Conservation (phyloP, 495 filamentous ascomycete species). For the Umbilicaria muhlenbergii region DNA sequence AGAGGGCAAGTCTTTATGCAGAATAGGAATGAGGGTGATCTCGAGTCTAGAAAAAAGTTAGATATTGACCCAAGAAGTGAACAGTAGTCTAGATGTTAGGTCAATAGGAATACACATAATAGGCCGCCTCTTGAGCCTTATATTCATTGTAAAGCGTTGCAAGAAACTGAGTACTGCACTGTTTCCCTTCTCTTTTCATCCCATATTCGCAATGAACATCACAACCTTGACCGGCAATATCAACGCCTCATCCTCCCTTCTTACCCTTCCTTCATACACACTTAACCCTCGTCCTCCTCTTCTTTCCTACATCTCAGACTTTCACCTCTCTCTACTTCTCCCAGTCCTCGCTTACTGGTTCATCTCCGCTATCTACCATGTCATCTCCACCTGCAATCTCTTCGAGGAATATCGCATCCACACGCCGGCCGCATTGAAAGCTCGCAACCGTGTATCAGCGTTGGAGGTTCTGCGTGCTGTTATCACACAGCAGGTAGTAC, state of each 20-base stretch:
- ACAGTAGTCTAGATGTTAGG: no score
- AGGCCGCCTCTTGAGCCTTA: no score
- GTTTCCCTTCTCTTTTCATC: no score
- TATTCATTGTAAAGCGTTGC: no score
- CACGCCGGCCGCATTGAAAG: slow-evolving; percentile 74
- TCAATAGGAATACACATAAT: no score
- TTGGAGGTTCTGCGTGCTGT: slow-evolving; percentile 78
- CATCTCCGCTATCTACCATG: slow-evolving; percentile 73
- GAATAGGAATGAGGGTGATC: no score
- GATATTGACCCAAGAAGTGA: no score
- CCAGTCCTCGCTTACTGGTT: slow-evolving; percentile 84
- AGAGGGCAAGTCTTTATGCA: no score
- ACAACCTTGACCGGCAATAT: no score
- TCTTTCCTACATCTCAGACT: slow-evolving; percentile 65
- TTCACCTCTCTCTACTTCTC: slow-evolving; percentile 51
- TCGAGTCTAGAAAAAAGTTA: no score
- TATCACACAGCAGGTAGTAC: slow-evolving; percentile 75
- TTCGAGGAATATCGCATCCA: slow-evolving; percentile 82
- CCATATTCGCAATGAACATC: no score
- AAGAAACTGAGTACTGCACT: no score
- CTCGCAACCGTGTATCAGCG: slow-evolving; percentile 71
- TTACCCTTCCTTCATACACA: slow-evolving; percentile 63
- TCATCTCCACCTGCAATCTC: slow-evolving; percentile 64
- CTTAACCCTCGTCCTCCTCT: slow-evolving; percentile 51
- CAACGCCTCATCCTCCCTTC: slow-evolving; percentile 21